Evolutionary conservation across 768 basidiomycete species (phyloP), one percentile per base, ranked within the genome.

Genomic region (Rhizopogon sp.): DNA sequence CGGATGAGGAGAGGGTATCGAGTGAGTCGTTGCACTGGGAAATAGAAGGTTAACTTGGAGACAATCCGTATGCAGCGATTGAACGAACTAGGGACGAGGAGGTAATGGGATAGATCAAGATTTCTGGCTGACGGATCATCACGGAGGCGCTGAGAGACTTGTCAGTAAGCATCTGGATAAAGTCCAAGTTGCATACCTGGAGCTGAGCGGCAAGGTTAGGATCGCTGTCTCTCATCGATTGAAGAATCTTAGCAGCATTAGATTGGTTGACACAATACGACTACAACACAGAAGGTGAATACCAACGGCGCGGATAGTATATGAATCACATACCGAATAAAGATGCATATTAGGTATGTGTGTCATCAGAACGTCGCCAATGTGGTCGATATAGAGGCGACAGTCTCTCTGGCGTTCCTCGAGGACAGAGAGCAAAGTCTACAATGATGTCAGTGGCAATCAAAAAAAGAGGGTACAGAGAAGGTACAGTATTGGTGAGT

Each of bases 321-420:
- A 50, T 39, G 29, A 17, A 28, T 7, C 37, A 65, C 79, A 39
- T 52, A 88, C 92, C 80, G 87, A 83, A 64, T 98, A 98, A 16
- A 88, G 80, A 7, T 70, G 75, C 83, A 96, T 89, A 59, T 85
- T 83, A 0, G 82, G 76, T 70, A 96, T 83, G 65, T 94, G 83
- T 39, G 69, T 77, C 43, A 85, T 72, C 37, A 98, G 69, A 52
- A 97, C 80, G 66, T 98, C 95, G 2, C 93, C 93, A 35, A 98
- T 88, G 22, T 74, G 77, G 68, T 95, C 91, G 25, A 98, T 76
- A 63, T 98, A 99, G 33, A 99, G 72, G n/a, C 96, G 77, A 62
- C 90, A 93, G 8, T 88, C 84, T 62, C 88, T 91, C 68, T 98
- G 96, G 3, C 95, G 80, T 58, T 92, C 90, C 66, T 99, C 96